Evolutionary conservation across 2,329 filamentous ascomycete species (phyloP).

Genomic region (Shiraia sp.): DNA sequence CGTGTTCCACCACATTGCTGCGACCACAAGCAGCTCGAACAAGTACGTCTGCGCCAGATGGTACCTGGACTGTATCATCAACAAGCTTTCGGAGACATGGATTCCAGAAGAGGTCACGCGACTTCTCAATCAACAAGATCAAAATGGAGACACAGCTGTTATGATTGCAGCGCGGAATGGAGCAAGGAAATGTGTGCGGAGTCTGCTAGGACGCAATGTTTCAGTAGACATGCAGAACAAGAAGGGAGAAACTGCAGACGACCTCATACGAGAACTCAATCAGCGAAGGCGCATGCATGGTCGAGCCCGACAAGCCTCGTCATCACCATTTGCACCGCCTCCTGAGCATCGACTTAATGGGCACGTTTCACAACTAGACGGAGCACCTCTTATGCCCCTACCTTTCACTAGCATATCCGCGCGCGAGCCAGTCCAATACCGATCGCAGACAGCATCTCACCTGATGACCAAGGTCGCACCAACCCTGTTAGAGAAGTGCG

Average conservation of each 20-base stretch:
- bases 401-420: slow-evolving; percentile 27
- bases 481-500: slow-evolving; percentile 54
- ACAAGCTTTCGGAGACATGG: slow-evolving; percentile 79
- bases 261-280: slow-evolving; percentile 77
- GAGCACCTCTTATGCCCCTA: slow-evolving; percentile 27
- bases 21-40: slow-evolving; percentile 81
- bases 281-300: slow-evolving; percentile 64
- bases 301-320: slow-evolving; percentile 70
- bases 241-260: slow-evolving; percentile 80
- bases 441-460: slow-evolving; percentile 56
- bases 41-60: slow-evolving; percentile 90
- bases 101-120: slow-evolving; percentile 76
- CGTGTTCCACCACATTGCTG: slow-evolving; percentile 91
- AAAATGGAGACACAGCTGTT: slow-evolving; percentile 88
- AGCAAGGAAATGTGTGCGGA: slow-evolving; percentile 74
- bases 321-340: slow-evolving; percentile 59
- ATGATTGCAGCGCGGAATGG: slow-evolving; percentile 84
- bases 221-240: slow-evolving; percentile 81
- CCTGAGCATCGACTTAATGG: slow-evolving; percentile 41
- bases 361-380: slow-evolving; percentile 23
- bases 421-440: slow-evolving; percentile 39
- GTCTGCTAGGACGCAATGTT: slow-evolving; percentile 75
- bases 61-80: slow-evolving; percentile 89
- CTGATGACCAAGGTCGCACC: slow-evolving; percentile 66
- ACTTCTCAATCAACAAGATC: slow-evolving; percentile 80